These are phyloP conservation scores for Pholiota molesta DNA, from an alignment of 768 basidiomycete genomes.

Conservation along the genomic window DNA sequence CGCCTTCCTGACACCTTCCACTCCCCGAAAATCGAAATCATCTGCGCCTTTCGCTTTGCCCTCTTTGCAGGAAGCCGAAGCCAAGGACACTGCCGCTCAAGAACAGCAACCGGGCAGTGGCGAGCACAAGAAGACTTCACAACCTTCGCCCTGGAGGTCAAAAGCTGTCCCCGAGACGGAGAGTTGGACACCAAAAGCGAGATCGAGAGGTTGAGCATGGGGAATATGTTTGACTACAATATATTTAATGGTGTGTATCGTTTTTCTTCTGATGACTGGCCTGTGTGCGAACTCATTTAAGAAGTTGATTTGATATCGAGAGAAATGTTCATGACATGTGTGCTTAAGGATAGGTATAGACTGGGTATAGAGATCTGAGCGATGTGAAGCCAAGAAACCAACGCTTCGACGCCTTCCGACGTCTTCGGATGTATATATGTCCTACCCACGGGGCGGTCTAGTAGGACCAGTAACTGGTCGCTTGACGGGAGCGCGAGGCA, in stretches of 20 bases:
- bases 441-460: not conserved
- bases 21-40: slow-evolving; percentile 22
- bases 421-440: not conserved
- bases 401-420: too few relatives aligned
- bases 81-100: not conserved
- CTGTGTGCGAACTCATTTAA: too few relatives aligned
- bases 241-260: too few relatives aligned
- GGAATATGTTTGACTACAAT: not conserved
- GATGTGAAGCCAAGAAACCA: too few relatives aligned
- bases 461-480: not conserved
- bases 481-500: not conserved
- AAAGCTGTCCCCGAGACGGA: slow-evolving; percentile 22
- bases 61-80: slow-evolving; percentile 1
- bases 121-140: not conserved
- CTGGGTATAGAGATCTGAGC: too few relatives aligned
- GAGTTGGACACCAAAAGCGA: slow-evolving; percentile 29
- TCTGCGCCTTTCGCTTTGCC: slow-evolving; percentile 14
- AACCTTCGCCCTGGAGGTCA: slow-evolving; percentile 20
- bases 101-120: too few relatives aligned
- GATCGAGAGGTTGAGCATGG: slow-evolving; percentile 22
- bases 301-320: too few relatives aligned
- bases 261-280: too few relatives aligned
- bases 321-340: too few relatives aligned
- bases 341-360: too few relatives aligned
- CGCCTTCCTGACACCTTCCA: slow-evolving; percentile 27